Conservation (phyloP, 768 basidiomycete genomes). For the Daedaleopsis sinensis region DNA sequence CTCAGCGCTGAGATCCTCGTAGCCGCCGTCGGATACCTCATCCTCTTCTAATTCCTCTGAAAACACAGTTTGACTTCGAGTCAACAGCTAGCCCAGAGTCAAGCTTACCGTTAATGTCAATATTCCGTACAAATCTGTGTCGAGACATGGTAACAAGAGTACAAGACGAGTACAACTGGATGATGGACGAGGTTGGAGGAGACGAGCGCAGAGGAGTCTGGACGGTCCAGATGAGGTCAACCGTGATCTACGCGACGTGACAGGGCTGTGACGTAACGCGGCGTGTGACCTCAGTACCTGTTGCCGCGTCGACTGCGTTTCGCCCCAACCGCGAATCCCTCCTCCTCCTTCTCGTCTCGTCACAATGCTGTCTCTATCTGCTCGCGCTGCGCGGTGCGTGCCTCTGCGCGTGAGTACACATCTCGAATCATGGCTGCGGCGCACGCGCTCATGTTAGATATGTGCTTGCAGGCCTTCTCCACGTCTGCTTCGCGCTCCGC, state of each 20-base stretch:
- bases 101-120: slow-evolving; percentile 70
- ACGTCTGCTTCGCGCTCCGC: slow-evolving; percentile 53
- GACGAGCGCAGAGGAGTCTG: background rate
- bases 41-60: slow-evolving; percentile 90
- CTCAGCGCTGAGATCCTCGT: slow-evolving; percentile 79
- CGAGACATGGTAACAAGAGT: slow-evolving; percentile 69
- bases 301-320: background rate
- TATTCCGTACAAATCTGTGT: slow-evolving; percentile 86
- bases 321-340: background rate
- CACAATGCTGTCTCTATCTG: slow-evolving; percentile 56
- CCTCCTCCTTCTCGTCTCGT: background rate
- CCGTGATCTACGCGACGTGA: background rate
- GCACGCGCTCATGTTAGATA: background rate
- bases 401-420: slow-evolving; percentile 50
- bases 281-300: background rate
- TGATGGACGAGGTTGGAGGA: slow-evolving; percentile 15
- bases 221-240: slow-evolving; percentile 6
- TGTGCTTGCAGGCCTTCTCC: slow-evolving; percentile 58
- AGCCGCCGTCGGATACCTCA: slow-evolving; percentile 75
- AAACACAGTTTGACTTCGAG: background rate
- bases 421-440: background rate
- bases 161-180: background rate
- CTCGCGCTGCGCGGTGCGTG: slow-evolving; percentile 44
- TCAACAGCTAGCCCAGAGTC: too few relatives aligned
- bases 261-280: slow-evolving; percentile 10